Base-by-base conservation (phyloP, 2,329 filamentous ascomycete genomes). In the Ophiocordyceps sinensis region DNA sequence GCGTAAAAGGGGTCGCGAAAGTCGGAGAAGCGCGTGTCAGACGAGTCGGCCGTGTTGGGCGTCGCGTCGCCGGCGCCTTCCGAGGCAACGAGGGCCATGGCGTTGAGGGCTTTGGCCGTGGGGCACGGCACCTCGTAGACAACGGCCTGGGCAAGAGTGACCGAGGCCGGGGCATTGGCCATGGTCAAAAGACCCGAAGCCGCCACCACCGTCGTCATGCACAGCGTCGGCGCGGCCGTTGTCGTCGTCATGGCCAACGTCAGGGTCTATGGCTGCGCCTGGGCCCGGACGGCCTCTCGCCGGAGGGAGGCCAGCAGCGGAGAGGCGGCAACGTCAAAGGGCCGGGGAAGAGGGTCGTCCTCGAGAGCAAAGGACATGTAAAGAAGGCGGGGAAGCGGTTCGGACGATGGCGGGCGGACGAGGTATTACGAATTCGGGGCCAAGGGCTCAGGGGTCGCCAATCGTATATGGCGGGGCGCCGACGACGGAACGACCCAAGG, bases 1-100 rank as follows among this genome's bases (percentile, higher is more conserved):
- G 88, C 82, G 61, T 94, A 94, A 61, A 98, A 98, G 9, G 87
- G 87, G 53, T 94, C 85, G 47, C 76, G 72, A 41, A 85, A 75
- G 59, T 87, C 77, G 45, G 79, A 74, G 47, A 79, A 61, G 31
- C 62, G 57, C 23, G 60, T 57, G 38, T 58, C 56, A n/a, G 58
- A 51, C 23, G 52, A 41, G 30, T 56, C 53, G 38, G 52, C 51
- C 32, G 51, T 49, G 32, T 53, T 54, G 41, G 59, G 51, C 30
- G 54, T 55, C 32, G 52, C 57, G 43, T 63, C 59, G 44, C 64
- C 55, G 34, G 61, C 58, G 11, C 57, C 57, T 41, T 64, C 65
- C 19, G 44, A 37, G 35, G 64, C 58, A 38, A 66, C 60, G 41
- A 71, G 38, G n/a, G 45, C 45, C 12, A 46, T 44, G 39, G 39